Evolutionary conservation across 768 basidiomycete species (phyloP).

Genomic region (Rhizopogon vinicolor): DNA sequence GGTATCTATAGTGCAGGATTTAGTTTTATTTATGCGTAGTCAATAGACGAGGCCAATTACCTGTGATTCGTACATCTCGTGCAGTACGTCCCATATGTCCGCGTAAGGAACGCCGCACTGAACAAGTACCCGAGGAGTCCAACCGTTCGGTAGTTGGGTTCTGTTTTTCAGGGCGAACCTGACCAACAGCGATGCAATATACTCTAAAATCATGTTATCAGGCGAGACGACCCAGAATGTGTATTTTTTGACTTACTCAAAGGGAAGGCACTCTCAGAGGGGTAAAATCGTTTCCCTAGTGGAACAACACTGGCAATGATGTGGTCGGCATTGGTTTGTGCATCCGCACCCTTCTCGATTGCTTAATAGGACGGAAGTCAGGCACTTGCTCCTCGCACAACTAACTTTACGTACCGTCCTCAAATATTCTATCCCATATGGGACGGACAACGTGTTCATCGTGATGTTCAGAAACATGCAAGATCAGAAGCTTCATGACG

Average conservation of each 20-base stretch:
- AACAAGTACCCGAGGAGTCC: constrained; percentile 75
- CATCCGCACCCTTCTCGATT: constrained; percentile 51
- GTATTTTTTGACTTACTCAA: constrained; percentile 49
- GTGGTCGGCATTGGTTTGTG: constrained; percentile 51
- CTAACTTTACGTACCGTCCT: constrained; percentile 52
- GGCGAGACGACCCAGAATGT: background rate
- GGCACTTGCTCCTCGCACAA: background rate
- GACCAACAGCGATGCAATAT: constrained; percentile 71
- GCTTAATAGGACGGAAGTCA: constrained; percentile 30
- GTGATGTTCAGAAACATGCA: constrained; percentile 90
- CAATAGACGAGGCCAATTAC: constrained; percentile 36
- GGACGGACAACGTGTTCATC: constrained; percentile 77
- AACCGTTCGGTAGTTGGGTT: constrained; percentile 61
- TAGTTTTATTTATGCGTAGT: background rate
- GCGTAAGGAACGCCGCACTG: constrained; percentile 79
- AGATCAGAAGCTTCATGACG: constrained; percentile 80
- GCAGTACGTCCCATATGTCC: constrained; percentile 82
- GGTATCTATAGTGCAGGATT: constrained; percentile 48
- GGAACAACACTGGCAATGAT: constrained; percentile 62
- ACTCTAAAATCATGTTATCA: constrained; percentile 41
- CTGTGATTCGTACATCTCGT: constrained; percentile 86
- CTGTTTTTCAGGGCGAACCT: constrained; percentile 64
- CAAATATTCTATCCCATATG: constrained; percentile 87
- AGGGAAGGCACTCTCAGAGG: constrained; percentile 88
- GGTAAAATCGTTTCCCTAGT: constrained; percentile 83